Evolutionary conservation across 2,329 filamentous ascomycete species (phyloP).

Genomic region (Fusarium poae): DNA sequence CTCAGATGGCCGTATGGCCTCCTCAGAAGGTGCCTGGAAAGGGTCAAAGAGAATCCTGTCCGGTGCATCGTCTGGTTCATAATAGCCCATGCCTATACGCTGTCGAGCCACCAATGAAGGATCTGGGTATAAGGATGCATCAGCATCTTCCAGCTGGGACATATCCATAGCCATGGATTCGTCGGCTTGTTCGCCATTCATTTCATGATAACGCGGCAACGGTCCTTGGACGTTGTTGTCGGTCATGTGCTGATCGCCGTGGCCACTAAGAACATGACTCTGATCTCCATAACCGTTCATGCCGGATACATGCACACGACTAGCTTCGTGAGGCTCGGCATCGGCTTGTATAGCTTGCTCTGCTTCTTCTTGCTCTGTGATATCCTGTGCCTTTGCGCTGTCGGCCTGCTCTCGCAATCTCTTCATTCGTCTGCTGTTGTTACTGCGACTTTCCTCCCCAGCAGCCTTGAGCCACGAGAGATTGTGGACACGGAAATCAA

Average conservation of each 20-base stretch:
- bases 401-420: conserved; percentile 68
- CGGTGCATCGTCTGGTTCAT: conserved; percentile 68
- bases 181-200: conserved; percentile 6
- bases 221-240: conserved; percentile 24
- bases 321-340: conserved; percentile 11
- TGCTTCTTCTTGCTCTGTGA: conserved; percentile 51
- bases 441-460: conserved; percentile 69
- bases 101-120: conserved; percentile 61
- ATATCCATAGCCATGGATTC: conserved; percentile 15
- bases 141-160: conserved; percentile 49
- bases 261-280: conserved; percentile 52
- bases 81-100: conserved; percentile 71
- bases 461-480: conserved; percentile 79
- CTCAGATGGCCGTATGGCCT: conserved; percentile 58
- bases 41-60: conserved; percentile 72
- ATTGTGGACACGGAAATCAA: conserved; percentile 93
- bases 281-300: conserved; percentile 51
- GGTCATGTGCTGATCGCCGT: conserved; percentile 25
- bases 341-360: conserved; percentile 42
- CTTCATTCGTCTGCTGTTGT: conserved; percentile 70
- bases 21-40: conserved; percentile 66
- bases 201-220: conserved; percentile 25
- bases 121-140: conserved; percentile 62
- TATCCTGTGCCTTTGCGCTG: conserved; percentile 67
- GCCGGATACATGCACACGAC: conserved; percentile 15